These are phyloP conservation scores for Pulveroboletus sp. DNA, from an alignment of 768 basidiomycete species.

Conservation along the genomic window DNA sequence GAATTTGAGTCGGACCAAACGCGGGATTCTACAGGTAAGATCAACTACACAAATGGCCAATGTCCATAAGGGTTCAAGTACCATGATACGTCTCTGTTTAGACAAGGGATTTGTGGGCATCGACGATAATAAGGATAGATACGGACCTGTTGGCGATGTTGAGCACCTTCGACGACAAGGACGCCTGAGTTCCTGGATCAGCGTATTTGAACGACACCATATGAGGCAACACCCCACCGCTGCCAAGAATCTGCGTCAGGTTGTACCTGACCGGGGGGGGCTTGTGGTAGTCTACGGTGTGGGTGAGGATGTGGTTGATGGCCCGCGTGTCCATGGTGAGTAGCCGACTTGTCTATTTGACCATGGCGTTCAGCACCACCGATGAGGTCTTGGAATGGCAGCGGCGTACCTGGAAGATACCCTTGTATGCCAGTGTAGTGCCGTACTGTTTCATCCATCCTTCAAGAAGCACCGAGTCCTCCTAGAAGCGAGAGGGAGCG, in stretches of 20 bases:
- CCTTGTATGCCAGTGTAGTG: slow-evolving; percentile 8
- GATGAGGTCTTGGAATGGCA: too few species aligned
- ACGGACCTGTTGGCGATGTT: slow-evolving; percentile 36
- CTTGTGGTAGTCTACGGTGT: slow-evolving; percentile 52
- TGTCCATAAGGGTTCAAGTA: not conserved
- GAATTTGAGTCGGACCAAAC: slow-evolving; percentile 55
- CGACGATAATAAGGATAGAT: not conserved
- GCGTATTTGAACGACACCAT: not conserved
- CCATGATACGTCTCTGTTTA: slow-evolving; percentile 32
- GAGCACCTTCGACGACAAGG: slow-evolving; percentile 38
- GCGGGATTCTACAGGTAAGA: slow-evolving; percentile 54
- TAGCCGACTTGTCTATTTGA: slow-evolving; percentile 34
- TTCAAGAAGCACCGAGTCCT: slow-evolving; percentile 7
- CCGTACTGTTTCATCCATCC: slow-evolving; percentile 16
- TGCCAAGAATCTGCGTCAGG: slow-evolving; percentile 1
- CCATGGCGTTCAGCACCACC: not conserved
- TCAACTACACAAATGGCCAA: not conserved
- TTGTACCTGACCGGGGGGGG: not conserved
- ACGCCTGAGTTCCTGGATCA: slow-evolving; percentile 34
- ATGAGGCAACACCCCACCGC: not conserved
- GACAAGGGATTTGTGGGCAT: not conserved
- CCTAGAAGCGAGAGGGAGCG: not conserved
- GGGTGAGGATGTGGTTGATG: slow-evolving; percentile 53
- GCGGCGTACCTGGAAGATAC: slow-evolving; percentile 7
- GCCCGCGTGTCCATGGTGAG: slow-evolving; percentile 60